Base-by-base conservation (phyloP, 305 asterid species). In the Vinca major region DNA sequence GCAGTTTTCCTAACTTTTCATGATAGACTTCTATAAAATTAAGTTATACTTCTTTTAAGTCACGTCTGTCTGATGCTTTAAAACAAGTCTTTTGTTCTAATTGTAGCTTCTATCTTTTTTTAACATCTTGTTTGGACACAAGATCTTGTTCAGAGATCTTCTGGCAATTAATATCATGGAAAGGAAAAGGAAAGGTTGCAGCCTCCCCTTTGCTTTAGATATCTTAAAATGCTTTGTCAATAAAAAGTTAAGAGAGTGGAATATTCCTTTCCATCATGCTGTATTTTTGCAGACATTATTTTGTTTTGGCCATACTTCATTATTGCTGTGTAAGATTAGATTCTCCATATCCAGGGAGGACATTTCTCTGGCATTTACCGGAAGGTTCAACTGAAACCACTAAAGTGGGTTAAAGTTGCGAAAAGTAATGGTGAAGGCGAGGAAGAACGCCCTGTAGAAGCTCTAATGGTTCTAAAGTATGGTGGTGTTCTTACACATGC, bases 401-500 rank as follows among this genome's bases (percentile, higher is more conserved):
- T 91, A 65, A 88, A 84, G 74, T 94, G 97, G 99, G 86, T 71
- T 68, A 88, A 86, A 82, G 88, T 89, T 77, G 70, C 86, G 50
- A 89, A 91, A 71, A 66, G 74, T 40, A 89, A 86, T 75, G 94
- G 96, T 65, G 99, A 93, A 80, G 89, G 87, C 61, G 97, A 89
- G 79, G 97, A 91, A 77, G 99, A 93, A 76, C 83, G 80, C 68
- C 99, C 99, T 64, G 80, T 83, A 4, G 97, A 94, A 83, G 99
- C 99, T 62, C 86, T 94, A 53, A 94, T 94, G 99, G 80, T 94
- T 85, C 97, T 93, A 47, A 93, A 93, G 81, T 91, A 93, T 62
- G 99, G 99, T 21, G 99, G 99, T 75, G 99, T 93, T 79, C 96
- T 94, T 72, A 91, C 99, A 64, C 99, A 94, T 69, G 99, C 96